These are phyloP conservation scores for maize (Zea mays) DNA, from an alignment of 176 grass and related monocot genomes.

Conservation along the genomic window DNA sequence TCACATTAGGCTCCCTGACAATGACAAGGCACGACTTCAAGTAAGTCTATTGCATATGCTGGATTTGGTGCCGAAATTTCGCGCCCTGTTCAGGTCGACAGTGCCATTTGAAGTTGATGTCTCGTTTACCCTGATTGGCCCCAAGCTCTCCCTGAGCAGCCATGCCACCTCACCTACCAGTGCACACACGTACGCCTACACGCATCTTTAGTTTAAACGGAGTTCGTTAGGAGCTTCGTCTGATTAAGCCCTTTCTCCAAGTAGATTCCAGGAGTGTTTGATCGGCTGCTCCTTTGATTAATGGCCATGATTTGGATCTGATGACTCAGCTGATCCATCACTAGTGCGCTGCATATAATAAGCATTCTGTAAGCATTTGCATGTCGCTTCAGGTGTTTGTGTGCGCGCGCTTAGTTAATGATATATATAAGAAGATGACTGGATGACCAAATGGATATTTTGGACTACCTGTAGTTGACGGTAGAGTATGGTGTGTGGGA, in stretches of 20 bases:
- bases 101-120: slow-evolving; percentile 51
- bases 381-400: slow-evolving; percentile 53
- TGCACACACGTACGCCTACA: not conserved
- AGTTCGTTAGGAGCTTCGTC: slow-evolving; percentile 37
- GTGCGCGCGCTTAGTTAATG: not conserved
- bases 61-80: slow-evolving; percentile 44
- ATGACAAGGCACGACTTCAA: slow-evolving; percentile 34
- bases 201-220: slow-evolving; percentile 13
- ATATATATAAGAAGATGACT: slow-evolving; percentile 16
- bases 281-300: slow-evolving; percentile 39
- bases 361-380: slow-evolving; percentile 29
- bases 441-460: slow-evolving; percentile 36
- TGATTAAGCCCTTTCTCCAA: slow-evolving; percentile 45
- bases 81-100: slow-evolving; percentile 43
- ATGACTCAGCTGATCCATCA: slow-evolving; percentile 44
- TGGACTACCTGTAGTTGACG: slow-evolving; percentile 23
- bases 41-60: not conserved
- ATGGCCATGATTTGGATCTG: slow-evolving; percentile 49
- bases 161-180: slow-evolving; percentile 10
- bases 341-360: slow-evolving; percentile 36
- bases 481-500: slow-evolving; percentile 4
- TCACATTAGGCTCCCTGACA: slow-evolving; percentile 33
- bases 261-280: slow-evolving; percentile 51
- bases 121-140: slow-evolving; percentile 38
- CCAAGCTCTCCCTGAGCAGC: slow-evolving; percentile 35